These are phyloP conservation scores for Coemansia sp. DNA, from an alignment of 192 early-diverging fungal genomes.

Conservation along the genomic window DNA sequence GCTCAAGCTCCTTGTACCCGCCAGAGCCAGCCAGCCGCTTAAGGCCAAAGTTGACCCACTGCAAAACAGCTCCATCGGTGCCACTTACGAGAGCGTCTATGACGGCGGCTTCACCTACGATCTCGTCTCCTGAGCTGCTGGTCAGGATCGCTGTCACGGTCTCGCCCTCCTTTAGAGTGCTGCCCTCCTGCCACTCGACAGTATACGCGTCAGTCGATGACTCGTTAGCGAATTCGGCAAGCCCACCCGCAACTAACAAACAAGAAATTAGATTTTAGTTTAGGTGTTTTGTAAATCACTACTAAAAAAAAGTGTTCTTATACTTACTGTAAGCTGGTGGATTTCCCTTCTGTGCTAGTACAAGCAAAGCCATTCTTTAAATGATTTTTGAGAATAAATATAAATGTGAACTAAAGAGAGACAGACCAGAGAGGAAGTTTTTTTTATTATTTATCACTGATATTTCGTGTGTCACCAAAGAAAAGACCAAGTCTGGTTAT, in stretches of 20 bases:
- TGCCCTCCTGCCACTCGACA: slow-evolving; percentile 57
- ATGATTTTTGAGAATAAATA: not conserved
- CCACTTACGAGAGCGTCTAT: slow-evolving; percentile 11
- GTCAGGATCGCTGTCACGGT: slow-evolving; percentile 39
- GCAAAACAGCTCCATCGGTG: slow-evolving; percentile 50
- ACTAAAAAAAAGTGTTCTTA: not conserved
- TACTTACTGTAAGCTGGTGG: slow-evolving; percentile 56
- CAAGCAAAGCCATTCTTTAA: slow-evolving; percentile 55
- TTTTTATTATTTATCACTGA: not conserved
- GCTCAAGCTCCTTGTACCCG: slow-evolving; percentile 73
- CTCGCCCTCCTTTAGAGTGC: slow-evolving; percentile 41
- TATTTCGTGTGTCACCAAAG: not conserved
- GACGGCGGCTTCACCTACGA: slow-evolving; percentile 16
- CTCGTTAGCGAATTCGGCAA: slow-evolving; percentile 56
- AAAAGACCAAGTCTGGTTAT: not conserved
- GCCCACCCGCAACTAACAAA: slow-evolving; percentile 50
- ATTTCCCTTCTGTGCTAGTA: slow-evolving; percentile 61
- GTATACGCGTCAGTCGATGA: slow-evolving; percentile 15
- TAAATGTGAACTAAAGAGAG: not conserved
- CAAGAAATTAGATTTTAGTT: not conserved
- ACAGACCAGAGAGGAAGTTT: not conserved
- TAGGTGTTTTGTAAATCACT: not conserved
- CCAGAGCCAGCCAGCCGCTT: slow-evolving; percentile 55
- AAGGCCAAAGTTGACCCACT: slow-evolving; percentile 73
- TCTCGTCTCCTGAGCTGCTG: slow-evolving; percentile 2